phyloP scores from a whole-genome alignment of 2,329 filamentous ascomycete species.

The Ilyonectria mors-panacis region DNA sequence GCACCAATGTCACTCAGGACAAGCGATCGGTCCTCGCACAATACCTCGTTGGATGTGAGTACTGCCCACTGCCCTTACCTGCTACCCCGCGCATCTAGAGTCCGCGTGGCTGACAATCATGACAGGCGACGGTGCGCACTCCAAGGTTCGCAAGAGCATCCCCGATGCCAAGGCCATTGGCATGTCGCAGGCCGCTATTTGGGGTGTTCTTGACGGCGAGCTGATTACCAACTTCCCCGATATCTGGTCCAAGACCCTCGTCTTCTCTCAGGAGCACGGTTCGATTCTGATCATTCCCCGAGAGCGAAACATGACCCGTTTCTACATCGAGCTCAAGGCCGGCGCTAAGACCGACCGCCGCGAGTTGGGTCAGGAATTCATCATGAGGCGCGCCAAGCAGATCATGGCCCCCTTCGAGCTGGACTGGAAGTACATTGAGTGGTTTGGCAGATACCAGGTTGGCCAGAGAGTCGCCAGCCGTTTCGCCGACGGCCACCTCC shows the following conservation, averaged over 20 bases:
- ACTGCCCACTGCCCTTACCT: not conserved
- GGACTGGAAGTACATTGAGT: constrained; percentile 73
- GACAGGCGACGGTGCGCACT: constrained; percentile 78
- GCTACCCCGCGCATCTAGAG: not conserved
- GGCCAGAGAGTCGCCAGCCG: constrained; percentile 79
- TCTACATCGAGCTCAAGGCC: constrained; percentile 71
- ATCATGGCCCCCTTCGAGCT: constrained; percentile 72
- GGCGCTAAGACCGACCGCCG: constrained; percentile 57
- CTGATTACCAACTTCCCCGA: constrained; percentile 82
- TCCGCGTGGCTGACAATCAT: constrained; percentile 24
- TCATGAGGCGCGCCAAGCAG: constrained; percentile 76
- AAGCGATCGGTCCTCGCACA: constrained; percentile 67
- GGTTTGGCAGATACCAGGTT: constrained; percentile 82
- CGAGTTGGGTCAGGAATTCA: constrained; percentile 72
- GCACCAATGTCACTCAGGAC: constrained; percentile 66
- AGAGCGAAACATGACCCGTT: constrained; percentile 79
- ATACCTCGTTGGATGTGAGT: constrained; percentile 77
- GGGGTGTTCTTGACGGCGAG: constrained; percentile 81
- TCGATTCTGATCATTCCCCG: constrained; percentile 82
- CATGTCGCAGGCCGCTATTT: constrained; percentile 69
- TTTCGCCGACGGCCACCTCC: constrained; percentile 73
- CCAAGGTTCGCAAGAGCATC: constrained; percentile 77
- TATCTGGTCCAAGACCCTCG: constrained; percentile 80
- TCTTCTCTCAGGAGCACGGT: constrained; percentile 77
- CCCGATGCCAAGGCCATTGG: constrained; percentile 69